phyloP scores from a whole-genome alignment of 768 basidiomycete genomes.

The Pulveroboletus sp. region DNA sequence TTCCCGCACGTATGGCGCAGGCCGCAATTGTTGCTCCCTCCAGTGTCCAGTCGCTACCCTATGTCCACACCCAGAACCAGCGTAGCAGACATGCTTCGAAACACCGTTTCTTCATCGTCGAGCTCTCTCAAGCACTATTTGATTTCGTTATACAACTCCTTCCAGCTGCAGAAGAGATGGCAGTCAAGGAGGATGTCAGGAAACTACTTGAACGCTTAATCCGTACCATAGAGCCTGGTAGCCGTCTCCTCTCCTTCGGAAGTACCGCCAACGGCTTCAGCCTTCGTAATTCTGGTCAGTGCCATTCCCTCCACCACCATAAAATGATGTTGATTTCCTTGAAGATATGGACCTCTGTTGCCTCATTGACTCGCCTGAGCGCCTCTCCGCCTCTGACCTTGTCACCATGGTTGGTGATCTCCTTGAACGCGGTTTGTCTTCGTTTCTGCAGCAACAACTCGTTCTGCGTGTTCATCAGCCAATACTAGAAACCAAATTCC shows the following conservation, averaged over 20 bases:
- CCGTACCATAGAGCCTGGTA: conserved; percentile 89
- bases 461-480: conserved; percentile 11
- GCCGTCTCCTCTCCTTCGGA: conserved; percentile 88
- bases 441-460: conserved; percentile 1
- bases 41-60: conserved; percentile 22
- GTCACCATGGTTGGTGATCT: conserved; percentile 92
- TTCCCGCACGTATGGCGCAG: conserved; percentile 25
- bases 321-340: conserved; percentile 6
- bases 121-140: conserved; percentile 87
- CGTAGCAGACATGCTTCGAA: conserved; percentile 36
- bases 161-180: conserved; percentile 84
- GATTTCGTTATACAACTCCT: conserved; percentile 92
- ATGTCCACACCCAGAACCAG: conserved; percentile 32
- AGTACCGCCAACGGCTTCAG: conserved; percentile 97
- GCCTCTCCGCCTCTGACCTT: conserved; percentile 76
- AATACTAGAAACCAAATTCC: conserved; percentile 81
- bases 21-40: conserved; percentile 20
- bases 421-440: conserved; percentile 78
- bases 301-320: conserved; percentile 4
- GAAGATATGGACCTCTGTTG: conserved; percentile 98
- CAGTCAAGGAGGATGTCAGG: conserved; percentile 93
- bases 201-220: conserved; percentile 94
- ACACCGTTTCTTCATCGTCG: conserved; percentile 62
- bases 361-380: conserved; percentile 84
- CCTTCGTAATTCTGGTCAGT: conserved; percentile 85